phyloP scores from a whole-genome alignment of 768 basidiomycete genomes.

The Lentinula detonsa region DNA sequence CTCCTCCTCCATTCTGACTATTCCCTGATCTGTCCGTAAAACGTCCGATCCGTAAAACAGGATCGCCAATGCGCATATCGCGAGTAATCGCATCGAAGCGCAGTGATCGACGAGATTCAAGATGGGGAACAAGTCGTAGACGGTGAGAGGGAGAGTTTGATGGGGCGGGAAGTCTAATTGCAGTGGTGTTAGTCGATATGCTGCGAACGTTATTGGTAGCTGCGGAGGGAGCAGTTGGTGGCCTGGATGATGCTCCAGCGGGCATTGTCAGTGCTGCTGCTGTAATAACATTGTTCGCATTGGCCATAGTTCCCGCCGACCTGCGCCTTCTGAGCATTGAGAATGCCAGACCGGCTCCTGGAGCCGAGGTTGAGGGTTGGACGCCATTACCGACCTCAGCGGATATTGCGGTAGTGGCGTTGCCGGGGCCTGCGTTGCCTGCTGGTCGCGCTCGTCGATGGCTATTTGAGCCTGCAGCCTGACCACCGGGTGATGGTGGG shows the following conservation, averaged over 20 bases:
- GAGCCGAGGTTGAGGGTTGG: not conserved
- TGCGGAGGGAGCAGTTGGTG: not conserved
- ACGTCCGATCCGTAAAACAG: constrained; percentile 81
- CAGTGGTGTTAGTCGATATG: not conserved
- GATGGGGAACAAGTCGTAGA: constrained; percentile 91
- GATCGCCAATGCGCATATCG: constrained; percentile 67
- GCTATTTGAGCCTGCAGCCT: constrained; percentile 43
- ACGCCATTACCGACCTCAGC: constrained; percentile 11
- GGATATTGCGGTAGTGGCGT: constrained; percentile 4
- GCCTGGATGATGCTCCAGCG: not conserved
- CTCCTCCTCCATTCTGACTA: constrained; percentile 57
- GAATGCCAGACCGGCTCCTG: not conserved
- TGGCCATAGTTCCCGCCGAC: not conserved
- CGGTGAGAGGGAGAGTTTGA: constrained; percentile 38
- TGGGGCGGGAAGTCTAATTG: not conserved
- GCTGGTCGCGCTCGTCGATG: constrained; percentile 68
- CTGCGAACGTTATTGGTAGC: constrained; percentile 11
- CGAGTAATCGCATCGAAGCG: constrained; percentile 90
- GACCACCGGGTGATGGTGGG: constrained; percentile 27
- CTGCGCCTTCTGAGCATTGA: not conserved
- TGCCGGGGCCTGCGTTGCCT: constrained; percentile 41
- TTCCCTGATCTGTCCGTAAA: constrained; percentile 85
- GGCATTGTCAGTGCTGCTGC: not conserved
- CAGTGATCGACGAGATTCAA: constrained; percentile 84
- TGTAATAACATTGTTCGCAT: constrained; percentile 2